Conservation (phyloP, 306 rosid species). For the Acacia acuminata region DNA sequence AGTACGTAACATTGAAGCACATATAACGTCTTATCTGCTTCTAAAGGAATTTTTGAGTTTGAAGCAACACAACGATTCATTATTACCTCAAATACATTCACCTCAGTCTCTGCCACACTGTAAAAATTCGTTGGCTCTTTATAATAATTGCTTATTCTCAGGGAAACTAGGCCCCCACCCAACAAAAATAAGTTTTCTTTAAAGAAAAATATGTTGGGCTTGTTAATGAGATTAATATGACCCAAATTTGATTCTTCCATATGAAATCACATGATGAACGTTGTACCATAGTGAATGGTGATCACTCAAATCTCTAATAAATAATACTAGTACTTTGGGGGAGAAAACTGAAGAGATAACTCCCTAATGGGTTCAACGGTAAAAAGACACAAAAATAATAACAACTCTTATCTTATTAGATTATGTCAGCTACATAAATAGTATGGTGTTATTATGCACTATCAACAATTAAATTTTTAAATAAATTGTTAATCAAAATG, state of each 20-base stretch:
- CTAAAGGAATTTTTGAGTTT: background rate
- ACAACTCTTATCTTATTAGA: too few relatives aligned
- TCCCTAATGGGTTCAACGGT: too few relatives aligned
- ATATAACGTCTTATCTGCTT: background rate
- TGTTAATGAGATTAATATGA: background rate
- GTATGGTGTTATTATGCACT: too few relatives aligned
- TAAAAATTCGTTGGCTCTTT: background rate
- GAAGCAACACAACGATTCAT: background rate
- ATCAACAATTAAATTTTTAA: too few relatives aligned
- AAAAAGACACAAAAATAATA: too few relatives aligned
- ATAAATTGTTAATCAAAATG: too few relatives aligned
- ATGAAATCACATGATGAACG: background rate
- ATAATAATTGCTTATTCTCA: background rate
- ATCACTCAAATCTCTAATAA: background rate
- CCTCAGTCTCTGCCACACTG: background rate
- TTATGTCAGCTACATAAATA: too few relatives aligned
- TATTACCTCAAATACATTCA: background rate
- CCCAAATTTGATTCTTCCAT: background rate
- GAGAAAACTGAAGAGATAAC: too few relatives aligned
- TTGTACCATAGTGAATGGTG: background rate
- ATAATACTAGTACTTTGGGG: too few relatives aligned
- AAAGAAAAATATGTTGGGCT: background rate
- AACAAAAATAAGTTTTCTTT: background rate
- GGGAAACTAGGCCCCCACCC: background rate
- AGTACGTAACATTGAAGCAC: background rate